Evolutionary conservation across 495 filamentous ascomycete genomes (phyloP).

Genomic region (Xylaria bambusicola): DNA sequence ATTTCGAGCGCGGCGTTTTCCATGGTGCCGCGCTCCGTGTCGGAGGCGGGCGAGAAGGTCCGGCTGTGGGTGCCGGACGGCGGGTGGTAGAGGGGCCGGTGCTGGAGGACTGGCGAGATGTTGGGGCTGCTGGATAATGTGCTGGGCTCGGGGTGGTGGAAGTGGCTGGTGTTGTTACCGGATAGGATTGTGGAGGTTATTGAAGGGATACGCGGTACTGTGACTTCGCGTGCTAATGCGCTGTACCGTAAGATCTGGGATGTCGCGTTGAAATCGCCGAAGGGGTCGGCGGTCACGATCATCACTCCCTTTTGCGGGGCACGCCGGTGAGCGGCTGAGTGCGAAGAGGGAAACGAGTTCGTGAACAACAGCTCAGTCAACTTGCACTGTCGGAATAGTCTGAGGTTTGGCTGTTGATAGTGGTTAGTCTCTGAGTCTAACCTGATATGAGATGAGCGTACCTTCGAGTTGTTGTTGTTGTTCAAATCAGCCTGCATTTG

Average conservation of each 20-base stretch:
- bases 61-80: conserved; percentile 40
- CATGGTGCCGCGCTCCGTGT: conserved; percentile 65
- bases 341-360: conserved; percentile 80
- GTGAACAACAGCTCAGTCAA: conserved; percentile 95
- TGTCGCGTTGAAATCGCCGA: conserved; percentile 94
- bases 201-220: conserved; percentile 84
- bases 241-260: conserved; percentile 95
- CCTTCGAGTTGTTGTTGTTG: conserved; percentile 70
- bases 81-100: conserved; percentile 42
- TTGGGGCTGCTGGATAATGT: conserved; percentile 36
- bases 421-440: conserved; percentile 17
- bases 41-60: conserved; percentile 48
- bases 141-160: conserved; percentile 40
- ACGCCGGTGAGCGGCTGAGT: conserved; percentile 40
- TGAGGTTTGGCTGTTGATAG: conserved; percentile 64
- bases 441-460: conserved; percentile 36
- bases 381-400: conserved; percentile 95
- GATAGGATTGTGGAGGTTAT: conserved; percentile 56
- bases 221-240: conserved; percentile 88
- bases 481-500: conserved; percentile 88
- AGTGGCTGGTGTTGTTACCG: conserved; percentile 45
- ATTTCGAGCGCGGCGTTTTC: conserved; percentile 76
- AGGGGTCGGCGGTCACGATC: conserved; percentile 93
- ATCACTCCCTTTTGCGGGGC: conserved; percentile 86
- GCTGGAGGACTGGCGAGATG: conserved; percentile 34